A percentile compares a stretch with the other conserved stretches of the same genome.
phyloP scores from a whole-genome alignment of 116 monocot species.

The Papilionanthe hybrid region DNA sequence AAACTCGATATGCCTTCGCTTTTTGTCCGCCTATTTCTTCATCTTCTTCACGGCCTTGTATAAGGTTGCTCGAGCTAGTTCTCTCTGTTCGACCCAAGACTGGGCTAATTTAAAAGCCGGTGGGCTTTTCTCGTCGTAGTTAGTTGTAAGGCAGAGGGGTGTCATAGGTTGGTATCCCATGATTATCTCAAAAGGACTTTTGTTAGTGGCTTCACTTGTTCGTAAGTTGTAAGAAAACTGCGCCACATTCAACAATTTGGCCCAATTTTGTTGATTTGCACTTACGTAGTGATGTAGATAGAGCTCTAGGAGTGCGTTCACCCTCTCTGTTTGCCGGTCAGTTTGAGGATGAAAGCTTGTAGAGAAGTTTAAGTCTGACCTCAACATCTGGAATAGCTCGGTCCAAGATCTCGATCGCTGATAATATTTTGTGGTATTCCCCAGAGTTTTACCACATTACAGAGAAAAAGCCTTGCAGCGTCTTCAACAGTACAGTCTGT shows the following conservation, averaged over 20 bases:
- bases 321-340: not conserved
- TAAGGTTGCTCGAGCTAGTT: not conserved
- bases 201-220: no score
- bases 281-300: not conserved
- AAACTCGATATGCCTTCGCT: not conserved
- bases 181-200: not conserved
- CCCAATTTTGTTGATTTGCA: not conserved
- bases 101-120: not conserved
- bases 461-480: not conserved
- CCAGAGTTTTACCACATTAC: not conserved
- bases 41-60: not conserved
- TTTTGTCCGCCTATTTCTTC: not conserved
- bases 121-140: not conserved
- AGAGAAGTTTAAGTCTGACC: slow-evolving; percentile 11
- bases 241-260: no score
- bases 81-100: not conserved
- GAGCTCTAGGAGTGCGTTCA: not conserved
- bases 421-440: not conserved
- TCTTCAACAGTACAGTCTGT: not conserved
- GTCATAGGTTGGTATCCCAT: not conserved
- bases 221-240: no score
- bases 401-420: not conserved
- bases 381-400: slow-evolving; percentile 5
- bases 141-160: not conserved
- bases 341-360: slow-evolving; percentile 14